These are phyloP conservation scores for Zygosaccharomyces gambellarensis DNA, from an alignment of 805 yeast species.

Conservation along the genomic window DNA sequence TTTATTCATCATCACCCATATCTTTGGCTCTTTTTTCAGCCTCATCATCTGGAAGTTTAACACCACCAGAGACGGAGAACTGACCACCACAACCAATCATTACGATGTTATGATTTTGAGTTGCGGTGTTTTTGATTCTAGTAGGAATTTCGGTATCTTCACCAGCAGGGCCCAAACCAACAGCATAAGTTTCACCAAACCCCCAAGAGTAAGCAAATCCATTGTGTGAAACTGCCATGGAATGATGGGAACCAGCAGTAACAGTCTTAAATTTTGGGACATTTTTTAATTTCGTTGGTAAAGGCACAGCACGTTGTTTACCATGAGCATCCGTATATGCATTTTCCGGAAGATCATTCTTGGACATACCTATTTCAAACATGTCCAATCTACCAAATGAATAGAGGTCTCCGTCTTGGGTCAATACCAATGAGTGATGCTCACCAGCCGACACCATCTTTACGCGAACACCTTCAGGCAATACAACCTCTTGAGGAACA, in stretches of 20 bases:
- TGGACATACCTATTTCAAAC: conserved; percentile 83
- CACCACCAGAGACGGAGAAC: conserved; percentile 85
- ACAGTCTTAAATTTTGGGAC: conserved; percentile 55
- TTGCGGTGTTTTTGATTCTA: conserved; percentile 89
- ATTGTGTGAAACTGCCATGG: conserved; percentile 75
- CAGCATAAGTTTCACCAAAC: conserved; percentile 93
- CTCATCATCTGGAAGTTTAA: conserved; percentile 39
- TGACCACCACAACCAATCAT: conserved; percentile 95
- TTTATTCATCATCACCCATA: conserved; percentile 45
- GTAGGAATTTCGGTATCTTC: conserved; percentile 89
- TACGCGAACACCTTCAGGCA: conserved; percentile 54
- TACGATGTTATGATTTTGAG: conserved; percentile 66
- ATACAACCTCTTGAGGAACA: conserved; percentile 69
- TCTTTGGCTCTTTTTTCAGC: conserved; percentile 44
- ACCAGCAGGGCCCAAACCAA: conserved; percentile 84
- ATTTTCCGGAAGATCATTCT: conserved; percentile 58
- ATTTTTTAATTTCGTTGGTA: conserved; percentile 63
- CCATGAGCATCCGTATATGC: conserved; percentile 77
- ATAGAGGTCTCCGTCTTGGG: conserved; percentile 66
- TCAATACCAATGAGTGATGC: conserved; percentile 81
- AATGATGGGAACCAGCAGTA: conserved; percentile 89
- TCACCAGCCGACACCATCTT: conserved; percentile 82
- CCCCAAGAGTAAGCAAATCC: conserved; percentile 97
- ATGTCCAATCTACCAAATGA: conserved; percentile 91
- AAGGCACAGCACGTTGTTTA: conserved; percentile 76